Evolutionary conservation across 1,139 yeast genomes (phyloP), one percentile per base, ranked within the genome.

Genomic region (Saccharomyces pastorianus): DNA sequence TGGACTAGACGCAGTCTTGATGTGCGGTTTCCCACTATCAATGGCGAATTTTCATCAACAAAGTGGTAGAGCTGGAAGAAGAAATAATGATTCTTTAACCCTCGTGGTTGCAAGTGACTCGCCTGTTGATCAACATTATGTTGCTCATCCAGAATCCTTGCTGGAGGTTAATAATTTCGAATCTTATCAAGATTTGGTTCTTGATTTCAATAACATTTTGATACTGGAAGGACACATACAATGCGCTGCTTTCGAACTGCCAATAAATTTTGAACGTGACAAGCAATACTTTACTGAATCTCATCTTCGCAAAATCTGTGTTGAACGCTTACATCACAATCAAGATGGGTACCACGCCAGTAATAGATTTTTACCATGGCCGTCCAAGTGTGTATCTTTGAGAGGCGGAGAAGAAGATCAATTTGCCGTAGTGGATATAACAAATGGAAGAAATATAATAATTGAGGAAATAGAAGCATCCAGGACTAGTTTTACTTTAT

Each of bases 51-150:
- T 93, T 64, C 89, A 93, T 61, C 99, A 93, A 69, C 99, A 93
- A 65, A 85, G 95, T 74, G 99, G 99, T 41, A 78, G 99, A 62
- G 97, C 96, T 0, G 99, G 99, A 13, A 75, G 97, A 67, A 81
- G 96, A 55, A 79, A 80, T 50, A 78, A 77, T 51, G 85, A 84
- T 55, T 85, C 97, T 14, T 70, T 93, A 64, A 93, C 96, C 0
- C 72, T 93, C 4, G 82, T 87, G 55, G 88, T 95, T 13, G 95
- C 93, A 0, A 88, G 95, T 27, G 83, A 84, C 13, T 85, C 85
- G 7, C 96, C 98, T 0, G 80, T 89, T 1, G 96, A 93, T 69
- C 95, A 89, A 64, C 84, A 86, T 64, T 93, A 86, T 65, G 81
- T 89, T 71, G 76, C 77, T 6, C 81, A 89, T 64, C 88, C 96